Evolutionary conservation across 2,329 filamentous ascomycete genomes (phyloP).

Genomic region (Colletotrichum viniferum): DNA sequence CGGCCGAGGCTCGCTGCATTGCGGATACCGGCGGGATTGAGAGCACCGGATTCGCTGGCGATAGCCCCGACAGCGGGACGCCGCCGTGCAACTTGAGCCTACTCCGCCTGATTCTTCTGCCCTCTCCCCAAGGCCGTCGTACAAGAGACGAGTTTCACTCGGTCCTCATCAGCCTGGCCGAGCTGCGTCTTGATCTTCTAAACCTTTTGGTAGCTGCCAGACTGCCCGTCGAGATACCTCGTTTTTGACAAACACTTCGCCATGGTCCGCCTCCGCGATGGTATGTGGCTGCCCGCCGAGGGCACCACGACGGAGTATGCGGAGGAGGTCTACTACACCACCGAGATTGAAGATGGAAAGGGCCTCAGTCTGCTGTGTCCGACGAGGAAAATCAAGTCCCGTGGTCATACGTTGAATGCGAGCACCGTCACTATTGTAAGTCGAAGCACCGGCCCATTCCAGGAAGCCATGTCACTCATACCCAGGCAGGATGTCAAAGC

Average conservation of each 20-base stretch:
- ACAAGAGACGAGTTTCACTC: conserved; percentile 22
- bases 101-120: background rate
- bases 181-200: background rate
- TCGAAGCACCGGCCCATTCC: background rate
- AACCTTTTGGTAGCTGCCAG: background rate
- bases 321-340: conserved; percentile 62
- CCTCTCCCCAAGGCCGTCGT: background rate
- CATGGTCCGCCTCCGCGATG: conserved; percentile 40
- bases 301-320: conserved; percentile 67
- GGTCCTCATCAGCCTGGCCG: background rate
- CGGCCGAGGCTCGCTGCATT: conserved; percentile 7
- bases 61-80: conserved; percentile 5
- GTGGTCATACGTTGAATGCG: conserved; percentile 61
- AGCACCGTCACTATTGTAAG: conserved; percentile 50
- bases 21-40: conserved; percentile 19
- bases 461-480: background rate
- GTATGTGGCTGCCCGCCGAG: conserved; percentile 68
- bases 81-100: conserved; percentile 2
- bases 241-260: background rate
- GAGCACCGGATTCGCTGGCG: conserved; percentile 4
- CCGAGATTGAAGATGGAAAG: conserved; percentile 47
- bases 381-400: conserved; percentile 54
- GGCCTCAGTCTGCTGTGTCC: conserved; percentile 61
- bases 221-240: background rate
- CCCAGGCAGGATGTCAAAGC: conserved; percentile 33